Evolutionary conservation across 768 basidiomycete species (phyloP), one percentile per base, ranked within the genome.

Genomic region (Floccularia luteovirens): DNA sequence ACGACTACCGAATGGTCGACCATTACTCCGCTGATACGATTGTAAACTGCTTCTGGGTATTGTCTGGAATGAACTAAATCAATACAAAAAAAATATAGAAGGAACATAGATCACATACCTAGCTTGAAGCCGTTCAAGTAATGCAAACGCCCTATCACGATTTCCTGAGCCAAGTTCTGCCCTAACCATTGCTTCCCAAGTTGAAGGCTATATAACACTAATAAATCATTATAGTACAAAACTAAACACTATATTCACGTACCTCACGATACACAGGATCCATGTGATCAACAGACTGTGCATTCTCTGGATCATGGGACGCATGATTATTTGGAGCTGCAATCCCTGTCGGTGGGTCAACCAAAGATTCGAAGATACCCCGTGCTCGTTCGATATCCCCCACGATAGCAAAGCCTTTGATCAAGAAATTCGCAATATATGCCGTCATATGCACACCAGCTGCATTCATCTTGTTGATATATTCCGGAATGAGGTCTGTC

Each of bases 101-200:
- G 5, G n/a, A 19, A 28, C 27, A 12, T 2, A 39, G 27, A 28
- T 12, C 21, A 65, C 75, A 23, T 48, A 84, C 82, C 90, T 74
- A 52, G 78, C 72, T 59, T 76, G 78, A 49, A 92, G 61, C 33
- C 89, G 73, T 40, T 77, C 72, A 22, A 93, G 66, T 0, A 97
- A 66, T 2, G 67, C 74, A 3, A 76, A 34, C 0, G 93, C 94
- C 8, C 70, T 69, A 33, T 79, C 74, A 10, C 79, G 75, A 48
- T 89, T 75, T 10, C 88, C 88, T 37, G 72, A 75, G 14, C 79
- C 79, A 8, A 98, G 69, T 56, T 99, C 96, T 1, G 87, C 88
- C 11, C 89, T 77, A 47, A 99, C 78, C 92, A 99, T 98, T 3
- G 79, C 80, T 54, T 98, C 96, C 82, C 88, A 94, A 1, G 90